These are phyloP conservation scores for Apiospora phragmitis DNA, from an alignment of 2,329 filamentous ascomycete species.

Conservation along the genomic window DNA sequence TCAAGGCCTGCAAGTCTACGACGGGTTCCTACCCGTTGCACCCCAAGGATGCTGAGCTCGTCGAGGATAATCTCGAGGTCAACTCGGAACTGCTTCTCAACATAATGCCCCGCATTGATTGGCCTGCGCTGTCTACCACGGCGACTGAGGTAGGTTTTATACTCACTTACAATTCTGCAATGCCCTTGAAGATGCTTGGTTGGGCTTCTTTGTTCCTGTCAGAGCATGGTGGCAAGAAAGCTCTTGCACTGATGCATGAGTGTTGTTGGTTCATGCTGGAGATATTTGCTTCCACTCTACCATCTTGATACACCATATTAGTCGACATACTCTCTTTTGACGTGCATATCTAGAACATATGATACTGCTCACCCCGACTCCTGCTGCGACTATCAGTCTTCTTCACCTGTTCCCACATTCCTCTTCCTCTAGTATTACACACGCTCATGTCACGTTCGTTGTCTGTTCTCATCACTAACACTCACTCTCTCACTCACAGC, in stretches of 20 bases:
- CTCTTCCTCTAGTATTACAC: not conserved
- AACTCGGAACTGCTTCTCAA: slow-evolving; percentile 82
- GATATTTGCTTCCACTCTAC: not conserved
- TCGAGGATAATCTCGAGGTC: slow-evolving; percentile 77
- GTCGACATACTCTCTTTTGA: not conserved
- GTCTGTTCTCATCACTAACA: not conserved
- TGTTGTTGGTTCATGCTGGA: not conserved
- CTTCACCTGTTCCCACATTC: not conserved
- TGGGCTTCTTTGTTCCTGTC: not conserved
- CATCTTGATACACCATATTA: not conserved
- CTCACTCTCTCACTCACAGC: slow-evolving; percentile 44
- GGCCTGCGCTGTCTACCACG: slow-evolving; percentile 75
- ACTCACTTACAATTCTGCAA: not conserved
- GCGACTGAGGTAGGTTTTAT: slow-evolving; percentile 68
- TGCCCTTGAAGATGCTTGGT: not conserved
- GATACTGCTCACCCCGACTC: not conserved
- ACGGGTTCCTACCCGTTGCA: slow-evolving; percentile 84
- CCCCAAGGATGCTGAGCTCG: slow-evolving; percentile 87
- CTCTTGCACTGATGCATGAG: not conserved
- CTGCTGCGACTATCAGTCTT: too few relatives aligned
- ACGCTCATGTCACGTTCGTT: too few relatives aligned
- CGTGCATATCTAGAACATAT: not conserved
- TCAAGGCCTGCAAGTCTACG: slow-evolving; percentile 88
- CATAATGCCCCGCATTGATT: slow-evolving; percentile 84
- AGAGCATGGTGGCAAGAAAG: not conserved